These are phyloP conservation scores for Trebouxia sp. DNA, from an alignment of 139 green algal species.

Conservation along the genomic window DNA sequence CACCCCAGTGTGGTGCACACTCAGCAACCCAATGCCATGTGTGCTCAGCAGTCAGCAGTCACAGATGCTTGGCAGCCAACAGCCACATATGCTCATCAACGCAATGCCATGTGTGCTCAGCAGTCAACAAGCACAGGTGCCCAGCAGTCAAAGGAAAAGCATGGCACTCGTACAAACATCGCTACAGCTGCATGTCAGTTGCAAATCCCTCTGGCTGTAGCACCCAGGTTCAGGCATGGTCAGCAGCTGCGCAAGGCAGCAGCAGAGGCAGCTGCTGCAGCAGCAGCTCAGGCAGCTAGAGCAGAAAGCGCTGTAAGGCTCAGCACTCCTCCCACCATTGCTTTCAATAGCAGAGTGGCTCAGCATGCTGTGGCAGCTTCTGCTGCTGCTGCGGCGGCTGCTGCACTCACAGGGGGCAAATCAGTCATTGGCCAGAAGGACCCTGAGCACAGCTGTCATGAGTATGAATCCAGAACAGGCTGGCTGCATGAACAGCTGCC, in stretches of 20 bases:
- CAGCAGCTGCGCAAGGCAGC: constrained; percentile 11
- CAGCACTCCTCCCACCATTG: not conserved
- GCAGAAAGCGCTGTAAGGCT: not conserved
- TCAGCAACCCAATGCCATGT: too few relatives aligned
- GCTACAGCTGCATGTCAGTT: not conserved
- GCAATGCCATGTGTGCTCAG: too few relatives aligned
- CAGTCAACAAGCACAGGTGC: too few relatives aligned
- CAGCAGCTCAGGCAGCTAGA: not conserved
- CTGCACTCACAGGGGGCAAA: not conserved
- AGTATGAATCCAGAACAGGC: too few relatives aligned
- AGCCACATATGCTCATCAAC: too few relatives aligned
- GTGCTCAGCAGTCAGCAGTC: too few relatives aligned
- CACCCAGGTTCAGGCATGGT: not conserved
- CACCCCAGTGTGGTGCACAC: too few relatives aligned
- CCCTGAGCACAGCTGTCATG: not conserved
- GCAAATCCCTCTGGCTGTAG: not conserved
- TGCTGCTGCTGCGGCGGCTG: not conserved
- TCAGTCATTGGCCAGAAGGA: not conserved
- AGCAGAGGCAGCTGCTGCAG: constrained; percentile 2
- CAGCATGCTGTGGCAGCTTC: not conserved
- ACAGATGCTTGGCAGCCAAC: too few relatives aligned
- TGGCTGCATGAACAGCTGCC: too few relatives aligned
- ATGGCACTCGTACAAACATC: too few relatives aligned
- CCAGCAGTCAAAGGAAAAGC: too few relatives aligned
- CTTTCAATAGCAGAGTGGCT: not conserved